Evolutionary conservation across 2,329 filamentous ascomycete genomes (phyloP), one percentile per base, ranked within the genome.

Genomic region (Microcyclosporella mali): DNA sequence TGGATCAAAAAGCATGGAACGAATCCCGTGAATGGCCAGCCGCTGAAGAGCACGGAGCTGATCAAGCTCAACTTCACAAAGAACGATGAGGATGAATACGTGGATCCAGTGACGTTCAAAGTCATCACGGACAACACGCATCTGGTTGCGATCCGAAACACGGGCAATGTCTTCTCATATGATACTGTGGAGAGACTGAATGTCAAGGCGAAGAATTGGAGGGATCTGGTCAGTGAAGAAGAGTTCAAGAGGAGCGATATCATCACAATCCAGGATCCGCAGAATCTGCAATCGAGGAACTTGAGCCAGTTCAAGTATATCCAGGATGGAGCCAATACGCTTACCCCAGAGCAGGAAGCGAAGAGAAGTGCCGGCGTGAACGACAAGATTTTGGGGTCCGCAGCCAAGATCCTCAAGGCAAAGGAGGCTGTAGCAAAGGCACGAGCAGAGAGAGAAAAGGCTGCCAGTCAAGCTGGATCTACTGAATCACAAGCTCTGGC

Each of bases 41-140:
- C 86, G 0, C 71, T 98, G 36, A 82, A 84, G 51, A 81, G 81
- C 55, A 79, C 82, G 43, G 90, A 97, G 56, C 73, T 98, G 37
- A 88, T 97, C 61, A 88, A 88, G 60, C 78, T 98, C 51, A 84
- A 89, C 62, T 95, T 97, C 66, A 78, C 86, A 47, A 89, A 90
- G 64, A 98, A 97, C 65, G 85, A 89, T 40, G 84, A 89, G 48
- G 85, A 80, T 40, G 92, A 97, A 57, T 85, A 92, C 58, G 87
- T 97, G 50, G 92, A 98, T 59, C 94, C 92, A 0, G 90, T 98
- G 35, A 95, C 89, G 0, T 97, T 86, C 74, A 98, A 98, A 66
- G 85, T 94, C 32, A 88, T 98, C 59, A 98, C 92, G 35, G 88
- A 98, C 64, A 97, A 97, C 66, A 97, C 92, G 3, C 92, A 97